Conservation (phyloP, 2,329 filamentous ascomycete species). For the Bertia moriformis region DNA sequence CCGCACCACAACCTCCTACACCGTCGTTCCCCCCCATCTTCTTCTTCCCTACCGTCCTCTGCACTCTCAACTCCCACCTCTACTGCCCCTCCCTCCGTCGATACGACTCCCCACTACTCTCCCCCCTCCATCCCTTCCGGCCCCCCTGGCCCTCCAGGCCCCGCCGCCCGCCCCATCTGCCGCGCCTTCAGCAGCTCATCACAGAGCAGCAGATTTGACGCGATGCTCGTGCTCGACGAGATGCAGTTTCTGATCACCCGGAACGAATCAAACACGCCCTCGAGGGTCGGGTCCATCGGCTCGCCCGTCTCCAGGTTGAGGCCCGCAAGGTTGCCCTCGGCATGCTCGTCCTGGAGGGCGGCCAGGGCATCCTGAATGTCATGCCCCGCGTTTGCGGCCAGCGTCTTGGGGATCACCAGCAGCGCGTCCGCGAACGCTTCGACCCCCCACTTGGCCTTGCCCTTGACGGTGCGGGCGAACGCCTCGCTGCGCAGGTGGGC, state of each 20-base stretch:
- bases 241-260: slow-evolving; percentile 85
- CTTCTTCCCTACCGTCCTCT: too few relatives aligned
- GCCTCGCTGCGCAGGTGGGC: slow-evolving; percentile 73
- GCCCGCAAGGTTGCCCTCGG: slow-evolving; percentile 73
- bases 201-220: slow-evolving; percentile 84
- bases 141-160: too few relatives aligned
- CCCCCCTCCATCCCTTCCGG: slow-evolving; percentile 50
- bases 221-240: slow-evolving; percentile 86
- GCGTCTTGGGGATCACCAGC: slow-evolving; percentile 88
- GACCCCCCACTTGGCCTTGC: slow-evolving; percentile 94
- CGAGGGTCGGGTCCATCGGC: slow-evolving; percentile 86
- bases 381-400: slow-evolving; percentile 89
- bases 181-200: slow-evolving; percentile 95
- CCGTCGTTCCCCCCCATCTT: too few relatives aligned
- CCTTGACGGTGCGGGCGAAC: slow-evolving; percentile 84
- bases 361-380: slow-evolving; percentile 95
- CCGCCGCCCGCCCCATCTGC: slow-evolving; percentile 67
- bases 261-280: slow-evolving; percentile 92
- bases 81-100: background rate
- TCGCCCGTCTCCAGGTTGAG: slow-evolving; percentile 75
- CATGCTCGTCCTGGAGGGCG: slow-evolving; percentile 69
- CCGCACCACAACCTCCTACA: too few relatives aligned
- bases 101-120: slow-evolving; percentile 23
- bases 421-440: slow-evolving; percentile 89
- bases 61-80: background rate